Percentiles rank a stretch among this genome's conserved stretches.
Evolutionary conservation across 2,329 filamentous ascomycete genomes (phyloP).

Genomic region (Colletotrichum nymphaeae): DNA sequence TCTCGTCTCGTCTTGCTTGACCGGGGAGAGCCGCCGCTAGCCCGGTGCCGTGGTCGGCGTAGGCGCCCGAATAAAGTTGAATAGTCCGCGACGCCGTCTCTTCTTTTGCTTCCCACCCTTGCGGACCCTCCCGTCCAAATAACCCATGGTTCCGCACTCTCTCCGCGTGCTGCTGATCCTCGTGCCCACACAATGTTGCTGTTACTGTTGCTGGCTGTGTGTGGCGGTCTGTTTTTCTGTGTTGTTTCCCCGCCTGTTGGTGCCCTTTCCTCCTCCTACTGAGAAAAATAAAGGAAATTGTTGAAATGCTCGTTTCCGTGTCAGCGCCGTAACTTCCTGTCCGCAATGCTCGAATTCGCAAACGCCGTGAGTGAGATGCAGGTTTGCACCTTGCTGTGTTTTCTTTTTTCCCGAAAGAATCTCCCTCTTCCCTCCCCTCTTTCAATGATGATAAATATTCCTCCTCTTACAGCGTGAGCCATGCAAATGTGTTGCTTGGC

Average conservation of each 20-base stretch:
- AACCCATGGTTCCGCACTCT: not conserved
- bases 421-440: not conserved
- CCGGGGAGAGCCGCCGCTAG: not conserved
- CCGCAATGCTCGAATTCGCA: not conserved
- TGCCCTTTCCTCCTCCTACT: not conserved
- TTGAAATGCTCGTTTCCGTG: not conserved
- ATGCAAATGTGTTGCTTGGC: not conserved
- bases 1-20: not conserved
- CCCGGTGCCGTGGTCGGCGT: not conserved
- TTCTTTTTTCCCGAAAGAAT: not conserved
- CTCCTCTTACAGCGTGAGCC: not conserved
- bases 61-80: conserved; percentile 19
- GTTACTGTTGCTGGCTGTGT: not conserved
- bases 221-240: not conserved
- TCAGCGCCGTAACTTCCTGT: not conserved
- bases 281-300: not conserved
- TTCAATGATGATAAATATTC: not conserved
- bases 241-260: not conserved
- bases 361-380: not conserved
- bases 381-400: not conserved
- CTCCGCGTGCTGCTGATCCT: not conserved
- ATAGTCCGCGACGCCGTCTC: conserved; percentile 5
- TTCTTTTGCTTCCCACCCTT: not conserved
- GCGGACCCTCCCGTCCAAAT: conserved; percentile 16
- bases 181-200: not conserved